phyloP scores from a whole-genome alignment of 2,329 filamentous ascomycete genomes.

The Cordyceps militaris region DNA sequence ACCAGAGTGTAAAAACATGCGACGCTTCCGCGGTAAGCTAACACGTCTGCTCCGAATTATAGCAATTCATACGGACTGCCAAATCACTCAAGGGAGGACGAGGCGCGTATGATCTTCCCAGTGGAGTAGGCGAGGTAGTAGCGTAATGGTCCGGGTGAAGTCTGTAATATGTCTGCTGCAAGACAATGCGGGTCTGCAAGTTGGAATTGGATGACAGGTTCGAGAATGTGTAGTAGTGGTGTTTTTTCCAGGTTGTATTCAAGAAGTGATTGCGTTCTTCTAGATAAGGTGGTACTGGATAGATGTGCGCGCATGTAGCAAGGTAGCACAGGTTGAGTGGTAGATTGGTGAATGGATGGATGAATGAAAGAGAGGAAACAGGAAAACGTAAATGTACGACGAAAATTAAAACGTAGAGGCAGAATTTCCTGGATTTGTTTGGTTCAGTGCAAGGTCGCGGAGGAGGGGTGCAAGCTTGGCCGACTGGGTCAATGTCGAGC shows the following conservation, averaged over 20 bases:
- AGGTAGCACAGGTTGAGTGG: background rate
- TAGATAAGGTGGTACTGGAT: background rate
- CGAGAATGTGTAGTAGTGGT: background rate
- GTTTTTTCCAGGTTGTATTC: background rate
- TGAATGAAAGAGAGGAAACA: background rate
- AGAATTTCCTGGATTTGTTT: background rate
- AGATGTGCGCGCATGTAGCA: background rate
- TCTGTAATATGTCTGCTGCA: background rate
- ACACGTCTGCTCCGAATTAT: background rate
- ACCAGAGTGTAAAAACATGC: slow-evolving; percentile 54
- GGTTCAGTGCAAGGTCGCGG: background rate
- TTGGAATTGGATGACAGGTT: background rate
- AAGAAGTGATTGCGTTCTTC: background rate
- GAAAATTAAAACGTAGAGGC: background rate
- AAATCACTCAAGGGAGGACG: background rate
- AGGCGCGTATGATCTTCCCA: background rate
- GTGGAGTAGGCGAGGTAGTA: background rate
- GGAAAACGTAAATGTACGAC: background rate
- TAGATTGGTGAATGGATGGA: background rate
- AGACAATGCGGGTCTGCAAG: background rate
- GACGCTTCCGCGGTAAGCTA: background rate
- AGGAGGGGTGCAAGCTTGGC: background rate
- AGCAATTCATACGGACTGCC: background rate
- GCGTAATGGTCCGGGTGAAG: background rate
- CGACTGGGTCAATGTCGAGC: background rate